phyloP scores from a whole-genome alignment of 208 protist genomes.

The Leishmania lainsoni region DNA sequence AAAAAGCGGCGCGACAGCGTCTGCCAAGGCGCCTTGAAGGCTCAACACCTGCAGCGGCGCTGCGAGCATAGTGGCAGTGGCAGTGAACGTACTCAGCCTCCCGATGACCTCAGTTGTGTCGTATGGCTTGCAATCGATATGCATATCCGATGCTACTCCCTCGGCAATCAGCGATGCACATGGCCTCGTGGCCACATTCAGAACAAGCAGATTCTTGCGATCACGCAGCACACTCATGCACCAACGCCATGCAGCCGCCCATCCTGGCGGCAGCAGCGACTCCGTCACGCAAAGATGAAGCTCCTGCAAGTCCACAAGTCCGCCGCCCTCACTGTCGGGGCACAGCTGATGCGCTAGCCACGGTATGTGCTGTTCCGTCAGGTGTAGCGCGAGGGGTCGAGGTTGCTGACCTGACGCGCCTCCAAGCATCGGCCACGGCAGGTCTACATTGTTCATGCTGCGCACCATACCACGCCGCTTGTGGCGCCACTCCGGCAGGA shows the following conservation, averaged over 20 bases:
- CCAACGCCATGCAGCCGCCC: slow-evolving; percentile 49
- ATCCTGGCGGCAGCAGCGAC: slow-evolving; percentile 25
- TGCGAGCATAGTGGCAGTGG: not conserved
- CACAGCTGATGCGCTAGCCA: slow-evolving; percentile 53
- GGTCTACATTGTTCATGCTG: slow-evolving; percentile 30
- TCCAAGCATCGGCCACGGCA: slow-evolving; percentile 30
- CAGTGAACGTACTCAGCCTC: not conserved
- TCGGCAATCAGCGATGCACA: not conserved
- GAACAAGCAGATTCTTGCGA: slow-evolving; percentile 28
- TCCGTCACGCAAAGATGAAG: slow-evolving; percentile 43
- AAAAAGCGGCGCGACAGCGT: slow-evolving; percentile 14
- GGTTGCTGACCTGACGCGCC: slow-evolving; percentile 13
- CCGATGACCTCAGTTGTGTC: not conserved
- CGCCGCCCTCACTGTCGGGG: slow-evolving; percentile 29
- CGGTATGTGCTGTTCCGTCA: slow-evolving; percentile 57
- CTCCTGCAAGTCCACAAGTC: slow-evolving; percentile 41
- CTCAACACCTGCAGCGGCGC: slow-evolving; percentile 27
- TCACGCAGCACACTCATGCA: slow-evolving; percentile 33
- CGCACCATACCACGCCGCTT: slow-evolving; percentile 16
- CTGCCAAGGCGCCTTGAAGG: slow-evolving; percentile 19
- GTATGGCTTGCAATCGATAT: not conserved
- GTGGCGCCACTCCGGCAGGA: not conserved
- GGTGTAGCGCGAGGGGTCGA: slow-evolving; percentile 46
- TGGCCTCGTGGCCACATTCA: slow-evolving; percentile 23
- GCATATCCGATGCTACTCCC: not conserved